These are phyloP conservation scores for Pichia gijzeniarum DNA, from an alignment of 805 yeast species.

Conservation along the genomic window DNA sequence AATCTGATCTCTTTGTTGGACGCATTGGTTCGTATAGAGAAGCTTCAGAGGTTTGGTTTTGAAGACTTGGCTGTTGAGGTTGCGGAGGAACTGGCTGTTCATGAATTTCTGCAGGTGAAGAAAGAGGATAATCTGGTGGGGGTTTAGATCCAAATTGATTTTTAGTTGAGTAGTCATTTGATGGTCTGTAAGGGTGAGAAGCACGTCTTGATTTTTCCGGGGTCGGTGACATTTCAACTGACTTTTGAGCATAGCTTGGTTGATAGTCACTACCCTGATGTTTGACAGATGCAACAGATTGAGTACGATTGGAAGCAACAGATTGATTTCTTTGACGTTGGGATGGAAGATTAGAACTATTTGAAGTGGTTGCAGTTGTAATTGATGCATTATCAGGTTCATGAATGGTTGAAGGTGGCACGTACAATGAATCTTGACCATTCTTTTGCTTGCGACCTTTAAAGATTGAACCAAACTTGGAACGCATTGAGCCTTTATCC, in stretches of 20 bases:
- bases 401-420: slow-evolving; percentile 21
- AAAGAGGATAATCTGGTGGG: slow-evolving; percentile 2
- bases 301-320: slow-evolving; percentile 5
- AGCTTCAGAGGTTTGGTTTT: slow-evolving; percentile 5
- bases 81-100: slow-evolving; percentile 1
- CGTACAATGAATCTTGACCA: slow-evolving; percentile 33
- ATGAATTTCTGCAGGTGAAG: slow-evolving; percentile 4
- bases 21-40: slow-evolving; percentile 22
- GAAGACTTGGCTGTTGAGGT: neutral
- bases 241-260: neutral
- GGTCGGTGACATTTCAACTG: neutral
- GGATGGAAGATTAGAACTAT: slow-evolving; percentile 2
- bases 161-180: neutral
- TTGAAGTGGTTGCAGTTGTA: slow-evolving; percentile 15
- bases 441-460: slow-evolving; percentile 41
- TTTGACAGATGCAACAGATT: neutral
- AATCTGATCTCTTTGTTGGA: slow-evolving; percentile 27
- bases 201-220: neutral
- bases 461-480: slow-evolving; percentile 71
- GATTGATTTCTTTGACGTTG: slow-evolving; percentile 14
- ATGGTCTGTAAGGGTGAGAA: neutral
- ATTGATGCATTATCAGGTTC: slow-evolving; percentile 31
- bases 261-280: neutral
- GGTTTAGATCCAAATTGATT: slow-evolving; percentile 1
- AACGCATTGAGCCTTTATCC: slow-evolving; percentile 42